phyloP scores from a whole-genome alignment of 1,284 basidiomycete species.

The Moesziomyces globuligerus region DNA sequence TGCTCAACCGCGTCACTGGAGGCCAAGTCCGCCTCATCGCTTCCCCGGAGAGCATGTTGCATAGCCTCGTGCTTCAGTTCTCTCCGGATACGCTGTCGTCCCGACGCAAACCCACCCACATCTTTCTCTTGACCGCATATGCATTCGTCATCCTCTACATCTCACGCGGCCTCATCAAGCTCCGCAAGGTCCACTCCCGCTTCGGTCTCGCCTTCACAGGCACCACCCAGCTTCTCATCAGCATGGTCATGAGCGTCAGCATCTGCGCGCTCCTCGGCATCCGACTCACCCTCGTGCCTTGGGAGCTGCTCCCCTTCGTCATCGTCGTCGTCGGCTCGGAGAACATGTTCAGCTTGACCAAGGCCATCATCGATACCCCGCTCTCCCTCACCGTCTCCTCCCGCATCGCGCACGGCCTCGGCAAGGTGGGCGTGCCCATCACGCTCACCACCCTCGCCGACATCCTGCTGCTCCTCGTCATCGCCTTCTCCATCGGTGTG shows the following conservation, averaged over 20 bases:
- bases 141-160: slow-evolving; percentile 81
- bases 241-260: slow-evolving; percentile 90
- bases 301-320: slow-evolving; percentile 88
- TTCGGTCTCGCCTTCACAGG: slow-evolving; percentile 93
- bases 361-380: slow-evolving; percentile 88
- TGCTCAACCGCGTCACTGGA: slow-evolving; percentile 49
- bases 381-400: slow-evolving; percentile 90
- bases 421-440: slow-evolving; percentile 87
- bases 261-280: slow-evolving; percentile 87
- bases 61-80: slow-evolving; percentile 54
- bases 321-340: slow-evolving; percentile 95
- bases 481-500: slow-evolving; percentile 77
- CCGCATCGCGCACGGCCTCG: slow-evolving; percentile 87
- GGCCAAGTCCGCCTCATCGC: slow-evolving; percentile 52
- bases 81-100: slow-evolving; percentile 42
- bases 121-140: slow-evolving; percentile 81
- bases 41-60: slow-evolving; percentile 43
- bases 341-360: slow-evolving; percentile 93
- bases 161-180: slow-evolving; percentile 75
- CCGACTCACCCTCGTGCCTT: slow-evolving; percentile 85
- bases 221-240: slow-evolving; percentile 86
- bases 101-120: slow-evolving; percentile 32
- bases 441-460: slow-evolving; percentile 90
- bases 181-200: slow-evolving; percentile 79
- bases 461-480: slow-evolving; percentile 80